Base-by-base conservation (phyloP, 1,139 yeast genomes). In the Taphrina betulina region DNA sequence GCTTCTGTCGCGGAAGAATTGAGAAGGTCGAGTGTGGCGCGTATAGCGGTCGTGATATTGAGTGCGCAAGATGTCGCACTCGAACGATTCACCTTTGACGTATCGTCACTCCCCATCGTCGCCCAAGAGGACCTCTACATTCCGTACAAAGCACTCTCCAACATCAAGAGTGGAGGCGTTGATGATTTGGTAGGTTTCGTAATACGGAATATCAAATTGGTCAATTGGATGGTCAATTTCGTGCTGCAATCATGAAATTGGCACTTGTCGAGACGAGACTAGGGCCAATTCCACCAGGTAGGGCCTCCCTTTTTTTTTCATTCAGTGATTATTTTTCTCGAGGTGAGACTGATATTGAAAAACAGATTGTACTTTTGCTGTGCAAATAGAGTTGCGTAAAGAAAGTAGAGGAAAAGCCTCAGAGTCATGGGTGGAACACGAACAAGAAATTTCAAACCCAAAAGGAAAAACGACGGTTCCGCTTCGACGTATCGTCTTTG, bases 81-180 rank as follows among this genome's bases (percentile, higher is more conserved):
- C 22, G 74, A 70, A 53, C 59, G 73, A 17, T 69, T 62, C 58
- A 68, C 66, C 16, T 59, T 71, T 41, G 73, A 70, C 50, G 54
- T 69, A 3, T 43, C 65, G 10, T 63, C 62, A 17, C 63, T 71
- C 43, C 69, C 69, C 7, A 53, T 50, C 16, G 45, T 64, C 23
- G 52, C 63, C 7, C 26, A 34, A 2, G 53, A 57, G 14, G 60
- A 62, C 28, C 60, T 57, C 14, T 61, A 63, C 37, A 50, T 46
- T 12, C 58, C 60, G 58, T 62, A 57, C 2, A 52, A 26, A 7
- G 12, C 31, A n/a, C n/a, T n/a, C n/a, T n/a, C n/a, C n/a, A n/a
- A n/a, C n/a, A n/a, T n/a, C n/a, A n/a, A n/a, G n/a, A n/a, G n/a
- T n/a, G n/a, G n/a, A n/a, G n/a, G n/a, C n/a, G n/a, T n/a, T n/a